Conservation (phyloP, 139 green algal genomes). For the Haematococcus lacustris region DNA sequence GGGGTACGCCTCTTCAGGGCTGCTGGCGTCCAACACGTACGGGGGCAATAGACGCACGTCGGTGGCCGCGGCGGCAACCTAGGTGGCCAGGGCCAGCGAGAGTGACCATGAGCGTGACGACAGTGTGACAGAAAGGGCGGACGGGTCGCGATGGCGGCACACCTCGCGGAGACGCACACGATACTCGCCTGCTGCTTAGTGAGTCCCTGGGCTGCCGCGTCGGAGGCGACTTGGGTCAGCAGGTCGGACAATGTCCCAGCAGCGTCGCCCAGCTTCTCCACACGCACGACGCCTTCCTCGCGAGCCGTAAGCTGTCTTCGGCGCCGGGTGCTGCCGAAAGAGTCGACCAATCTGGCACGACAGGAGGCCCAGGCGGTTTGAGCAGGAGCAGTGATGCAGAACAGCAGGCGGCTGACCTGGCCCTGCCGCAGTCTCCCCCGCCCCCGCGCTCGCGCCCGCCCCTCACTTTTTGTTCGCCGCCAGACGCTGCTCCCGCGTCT, state of each 20-base stretch:
- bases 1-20: too few species aligned
- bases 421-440: neutral
- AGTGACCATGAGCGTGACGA: too few species aligned
- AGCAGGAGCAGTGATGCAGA: neutral
- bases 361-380: neutral
- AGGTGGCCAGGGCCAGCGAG: too few species aligned
- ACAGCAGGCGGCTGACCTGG: neutral
- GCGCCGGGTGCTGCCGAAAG: conserved; percentile 41
- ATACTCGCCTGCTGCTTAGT: conserved; percentile 12
- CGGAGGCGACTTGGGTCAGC: neutral
- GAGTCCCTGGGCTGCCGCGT: neutral
- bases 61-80: too few species aligned
- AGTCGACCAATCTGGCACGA: conserved; percentile 36
- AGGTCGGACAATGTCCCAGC: conserved; percentile 7
- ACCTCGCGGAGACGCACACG: too few species aligned
- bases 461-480: conserved; percentile 16
- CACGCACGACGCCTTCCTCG: conserved; percentile 33
- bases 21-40: too few species aligned
- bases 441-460: neutral
- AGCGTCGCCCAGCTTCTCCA: conserved; percentile 21
- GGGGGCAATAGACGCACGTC: too few species aligned
- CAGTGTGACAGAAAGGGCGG: too few species aligned
- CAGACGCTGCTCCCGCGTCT: conserved; percentile 11
- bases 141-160: too few species aligned
- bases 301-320: conserved; percentile 35